Evolutionary conservation across 805 yeast species (phyloP).

Genomic region (Teunomyces lycoperdinae): DNA sequence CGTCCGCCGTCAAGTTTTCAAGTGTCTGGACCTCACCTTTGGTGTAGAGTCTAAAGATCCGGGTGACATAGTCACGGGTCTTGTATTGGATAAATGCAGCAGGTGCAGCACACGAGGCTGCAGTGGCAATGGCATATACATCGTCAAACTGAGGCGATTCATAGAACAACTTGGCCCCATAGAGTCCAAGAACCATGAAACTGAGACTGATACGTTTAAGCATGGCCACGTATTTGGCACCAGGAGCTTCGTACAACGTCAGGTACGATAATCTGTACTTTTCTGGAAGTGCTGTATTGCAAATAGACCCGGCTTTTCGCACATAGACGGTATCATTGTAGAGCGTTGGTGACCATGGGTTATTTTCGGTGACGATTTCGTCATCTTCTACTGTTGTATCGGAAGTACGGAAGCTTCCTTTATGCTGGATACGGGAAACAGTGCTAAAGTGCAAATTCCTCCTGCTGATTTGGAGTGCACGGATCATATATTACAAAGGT

Average conservation of each 20-base stretch:
- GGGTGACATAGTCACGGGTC: constrained; percentile 64
- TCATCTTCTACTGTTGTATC: constrained; percentile 41
- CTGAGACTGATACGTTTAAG: constrained; percentile 62
- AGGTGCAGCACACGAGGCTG: constrained; percentile 57
- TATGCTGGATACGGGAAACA: constrained; percentile 11
- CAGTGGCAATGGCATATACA: constrained; percentile 41
- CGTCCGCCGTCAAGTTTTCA: constrained; percentile 59
- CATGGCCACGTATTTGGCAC: constrained; percentile 57
- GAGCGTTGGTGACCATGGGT: constrained; percentile 46
- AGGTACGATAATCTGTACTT: constrained; percentile 54
- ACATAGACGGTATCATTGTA: constrained; percentile 44
- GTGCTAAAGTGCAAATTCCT: constrained; percentile 1
- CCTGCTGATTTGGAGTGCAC: neutral
- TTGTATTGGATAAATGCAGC: constrained; percentile 47
- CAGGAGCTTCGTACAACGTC: constrained; percentile 65
- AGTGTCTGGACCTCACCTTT: constrained; percentile 55
- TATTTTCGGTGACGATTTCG: constrained; percentile 39
- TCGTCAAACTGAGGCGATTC: constrained; percentile 54
- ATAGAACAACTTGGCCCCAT: constrained; percentile 58
- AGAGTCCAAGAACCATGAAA: constrained; percentile 56
- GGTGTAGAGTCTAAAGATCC: constrained; percentile 69
- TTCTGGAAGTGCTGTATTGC: constrained; percentile 46
- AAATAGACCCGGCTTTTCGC: constrained; percentile 39
- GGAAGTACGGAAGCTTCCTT: constrained; percentile 18
- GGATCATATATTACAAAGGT: neutral